Evolutionary conservation across 768 basidiomycete genomes (phyloP).

Genomic region (Trametes villosa): DNA sequence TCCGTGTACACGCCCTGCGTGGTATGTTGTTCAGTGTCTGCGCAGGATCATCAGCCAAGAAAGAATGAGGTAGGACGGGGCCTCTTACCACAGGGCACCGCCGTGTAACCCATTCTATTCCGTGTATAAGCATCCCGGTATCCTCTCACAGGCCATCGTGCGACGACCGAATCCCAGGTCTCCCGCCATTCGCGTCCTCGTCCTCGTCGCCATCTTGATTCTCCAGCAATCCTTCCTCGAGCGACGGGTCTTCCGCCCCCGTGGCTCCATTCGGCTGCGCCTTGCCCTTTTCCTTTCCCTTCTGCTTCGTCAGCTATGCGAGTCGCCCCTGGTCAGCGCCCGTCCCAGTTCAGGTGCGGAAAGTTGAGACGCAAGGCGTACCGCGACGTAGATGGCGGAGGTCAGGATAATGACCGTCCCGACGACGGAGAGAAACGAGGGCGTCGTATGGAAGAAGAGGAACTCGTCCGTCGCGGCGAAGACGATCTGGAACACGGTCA

Average conservation of each 20-base stretch:
- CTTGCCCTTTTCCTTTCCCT: neutral
- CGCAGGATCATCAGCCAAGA: too few relatives aligned
- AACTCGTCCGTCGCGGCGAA: constrained; percentile 69
- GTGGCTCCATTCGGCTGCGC: neutral
- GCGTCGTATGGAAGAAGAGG: constrained; percentile 63
- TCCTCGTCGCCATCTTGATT: neutral
- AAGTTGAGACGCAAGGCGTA: constrained; percentile 37
- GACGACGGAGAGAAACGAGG: constrained; percentile 59
- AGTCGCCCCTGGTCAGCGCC: too few relatives aligned
- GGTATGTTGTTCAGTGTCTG: too few relatives aligned
- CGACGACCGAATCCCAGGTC: too few relatives aligned
- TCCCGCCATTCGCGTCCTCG: neutral
- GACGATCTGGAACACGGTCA: constrained; percentile 49
- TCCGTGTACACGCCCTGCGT: too few relatives aligned
- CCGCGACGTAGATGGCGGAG: constrained; percentile 67
- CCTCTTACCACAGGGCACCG: too few relatives aligned
- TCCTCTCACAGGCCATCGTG: too few relatives aligned
- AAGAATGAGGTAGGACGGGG: too few relatives aligned
- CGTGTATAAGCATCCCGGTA: too few relatives aligned
- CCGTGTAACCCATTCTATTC: too few relatives aligned
- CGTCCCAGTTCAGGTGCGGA: too few relatives aligned
- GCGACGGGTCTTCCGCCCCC: neutral
- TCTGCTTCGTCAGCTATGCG: neutral
- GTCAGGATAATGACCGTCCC: constrained; percentile 69
- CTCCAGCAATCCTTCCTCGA: neutral